Evolutionary conservation across 805 yeast genomes (phyloP), one percentile per base, ranked within the genome.

Genomic region (Candida patagonica): DNA sequence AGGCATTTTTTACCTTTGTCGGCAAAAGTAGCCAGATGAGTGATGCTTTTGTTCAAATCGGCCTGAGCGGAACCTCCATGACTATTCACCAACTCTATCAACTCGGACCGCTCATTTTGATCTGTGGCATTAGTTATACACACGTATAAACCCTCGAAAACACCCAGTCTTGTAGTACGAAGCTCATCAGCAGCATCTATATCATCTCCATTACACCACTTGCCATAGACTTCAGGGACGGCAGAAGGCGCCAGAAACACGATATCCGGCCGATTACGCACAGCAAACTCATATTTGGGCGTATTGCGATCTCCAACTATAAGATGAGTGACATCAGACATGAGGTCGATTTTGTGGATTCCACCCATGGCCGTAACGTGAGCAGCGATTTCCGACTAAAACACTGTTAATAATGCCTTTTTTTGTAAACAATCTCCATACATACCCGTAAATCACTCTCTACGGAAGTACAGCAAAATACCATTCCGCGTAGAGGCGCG

Each of bases 191-290:
- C 42, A 24, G 53, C 38, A 10, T 56, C 56, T 8, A 62, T 43
- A 35, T 67, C 71, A 17, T 65, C 68, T 24, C 80, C 82, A 17
- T 60, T 50, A 9, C 66, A 50, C 87, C 86, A 81, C 5, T 57
- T 56, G 12, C 62, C 60, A 48, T 76, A 67, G 8, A 76, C 47
- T 16, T 54, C 56, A 17, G 59, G 50, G 5, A 83, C 60, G 6
- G 70, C 58, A 2, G 67, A 65, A 0, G 76, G 70, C 9, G 59
- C 54, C 13, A 84, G 53, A 48, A 84, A 75, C 31, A 56, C 57
- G 24, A 85, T 67, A 57, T 82, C 88, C 37, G 62, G 60, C 21
- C 57, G 49, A 15, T 52, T 48, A 25, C 41, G 54, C 6, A 74
- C 64, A 24, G 75, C 70, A 58, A 61, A 76, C 43, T 59, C 59